A percentile compares a stretch with the other conserved stretches of the same genome.
Conservation (phyloP, 495 filamentous ascomycete genomes). For the Hypoxylon fragiforme region DNA sequence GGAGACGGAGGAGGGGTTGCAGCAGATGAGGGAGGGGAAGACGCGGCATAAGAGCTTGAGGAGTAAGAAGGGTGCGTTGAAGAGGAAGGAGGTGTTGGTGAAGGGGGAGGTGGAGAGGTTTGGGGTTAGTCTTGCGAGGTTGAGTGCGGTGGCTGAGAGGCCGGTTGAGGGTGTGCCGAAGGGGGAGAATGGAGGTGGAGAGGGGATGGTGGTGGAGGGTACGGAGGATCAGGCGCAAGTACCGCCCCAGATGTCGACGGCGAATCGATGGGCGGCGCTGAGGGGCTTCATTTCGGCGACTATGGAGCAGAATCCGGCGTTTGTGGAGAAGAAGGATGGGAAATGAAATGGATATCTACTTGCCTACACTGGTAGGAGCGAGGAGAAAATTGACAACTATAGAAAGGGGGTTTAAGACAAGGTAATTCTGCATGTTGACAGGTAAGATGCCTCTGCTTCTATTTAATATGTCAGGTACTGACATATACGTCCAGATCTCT, state of each 20-base stretch:
- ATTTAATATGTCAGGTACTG: no score
- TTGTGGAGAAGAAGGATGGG: constrained; percentile 40
- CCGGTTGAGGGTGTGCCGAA: not conserved
- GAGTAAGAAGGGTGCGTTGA: constrained; percentile 75
- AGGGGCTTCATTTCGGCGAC: constrained; percentile 70
- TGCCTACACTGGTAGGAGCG: not conserved
- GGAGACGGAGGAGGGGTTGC: constrained; percentile 39
- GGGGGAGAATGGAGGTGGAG: constrained; percentile 11
- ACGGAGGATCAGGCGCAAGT: not conserved
- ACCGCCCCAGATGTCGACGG: constrained; percentile 44
- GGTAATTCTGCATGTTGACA: not conserved
- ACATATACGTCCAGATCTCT: no score
- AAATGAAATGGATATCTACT: constrained; percentile 5
- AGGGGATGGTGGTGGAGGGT: not conserved
- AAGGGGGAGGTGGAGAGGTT: constrained; percentile 80
- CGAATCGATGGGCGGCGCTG: constrained; percentile 68
- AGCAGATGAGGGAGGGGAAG: constrained; percentile 48
- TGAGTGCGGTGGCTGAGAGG: constrained; percentile 52
- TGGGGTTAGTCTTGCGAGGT: constrained; percentile 73
- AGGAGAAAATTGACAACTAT: not conserved
- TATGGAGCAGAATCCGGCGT: constrained; percentile 73
- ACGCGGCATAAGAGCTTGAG: constrained; percentile 72
- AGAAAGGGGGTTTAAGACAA: not conserved
- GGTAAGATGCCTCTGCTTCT: no score
- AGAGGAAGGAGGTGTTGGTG: constrained; percentile 78